A percentile compares a stretch with the other conserved stretches of the same genome.
Conservation (phyloP, 129 eudicot genomes). For the Pittosporum tobira region DNA sequence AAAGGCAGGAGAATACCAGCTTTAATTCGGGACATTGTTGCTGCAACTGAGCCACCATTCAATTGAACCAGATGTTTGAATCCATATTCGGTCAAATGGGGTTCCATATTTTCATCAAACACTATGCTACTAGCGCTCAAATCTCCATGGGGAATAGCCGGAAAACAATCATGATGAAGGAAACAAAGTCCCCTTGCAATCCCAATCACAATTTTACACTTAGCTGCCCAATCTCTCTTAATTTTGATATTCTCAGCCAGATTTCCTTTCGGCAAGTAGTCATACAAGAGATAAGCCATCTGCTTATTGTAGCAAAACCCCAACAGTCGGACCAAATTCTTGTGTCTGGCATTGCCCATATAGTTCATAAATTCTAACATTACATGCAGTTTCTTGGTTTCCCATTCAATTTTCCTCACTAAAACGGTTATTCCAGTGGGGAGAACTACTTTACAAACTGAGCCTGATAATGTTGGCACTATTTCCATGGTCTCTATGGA, state of each 20-base stretch:
- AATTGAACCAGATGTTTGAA: conserved; percentile 31
- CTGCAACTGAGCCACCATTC: conserved; percentile 8
- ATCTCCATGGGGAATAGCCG: conserved; percentile 76
- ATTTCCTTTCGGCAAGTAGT: conserved; percentile 65
- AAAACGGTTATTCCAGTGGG: conserved; percentile 64
- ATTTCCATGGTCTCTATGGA: conserved; percentile 38
- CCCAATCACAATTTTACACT: conserved; percentile 48
- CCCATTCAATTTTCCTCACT: conserved; percentile 75
- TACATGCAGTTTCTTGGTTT: conserved; percentile 30
- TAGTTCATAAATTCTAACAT: conserved; percentile 36
- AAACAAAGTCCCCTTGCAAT: conserved; percentile 58
- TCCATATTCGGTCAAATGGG: conserved; percentile 64
- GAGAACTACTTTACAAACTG: conserved; percentile 60
- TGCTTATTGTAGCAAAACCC: conserved; percentile 64
- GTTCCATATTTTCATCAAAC: conserved; percentile 86
- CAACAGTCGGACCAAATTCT: conserved; percentile 60
- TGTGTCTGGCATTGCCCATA: conserved; percentile 67
- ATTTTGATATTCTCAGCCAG: conserved; percentile 47
- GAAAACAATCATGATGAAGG: conserved; percentile 76
- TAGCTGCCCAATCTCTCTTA: conserved; percentile 64
- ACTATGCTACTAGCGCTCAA: conserved; percentile 49
- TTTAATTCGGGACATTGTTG: conserved; percentile 33
- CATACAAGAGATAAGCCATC: conserved; percentile 59
- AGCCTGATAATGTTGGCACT: conserved; percentile 26
- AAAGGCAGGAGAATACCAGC: conserved; percentile 33